A percentile compares a stretch with the other conserved stretches of the same genome.
Evolutionary conservation across 306 rosid genomes (phyloP).

Genomic region (Fragaria vesca): DNA sequence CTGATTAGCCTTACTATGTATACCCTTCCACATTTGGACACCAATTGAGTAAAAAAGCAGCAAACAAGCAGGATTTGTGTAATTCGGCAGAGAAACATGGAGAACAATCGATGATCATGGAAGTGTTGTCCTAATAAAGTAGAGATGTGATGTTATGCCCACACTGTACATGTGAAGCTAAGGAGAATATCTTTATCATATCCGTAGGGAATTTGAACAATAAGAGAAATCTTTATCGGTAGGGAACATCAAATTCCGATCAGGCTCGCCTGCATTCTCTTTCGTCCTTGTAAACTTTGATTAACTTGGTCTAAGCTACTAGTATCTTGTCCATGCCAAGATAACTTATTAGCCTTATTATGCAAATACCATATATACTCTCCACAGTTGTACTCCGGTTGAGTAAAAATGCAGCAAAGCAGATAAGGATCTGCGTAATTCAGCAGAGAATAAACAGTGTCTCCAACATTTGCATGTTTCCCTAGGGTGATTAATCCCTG

Average conservation of each 20-base stretch:
- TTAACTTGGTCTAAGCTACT: too few relatives aligned
- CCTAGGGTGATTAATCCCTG: neutral
- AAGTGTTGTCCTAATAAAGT: neutral
- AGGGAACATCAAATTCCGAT: too few relatives aligned
- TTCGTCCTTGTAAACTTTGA: too few relatives aligned
- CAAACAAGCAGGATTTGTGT: neutral
- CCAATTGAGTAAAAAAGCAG: neutral
- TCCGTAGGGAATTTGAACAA: neutral
- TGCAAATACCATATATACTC: too few relatives aligned
- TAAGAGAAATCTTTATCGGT: neutral
- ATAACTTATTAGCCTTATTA: too few relatives aligned
- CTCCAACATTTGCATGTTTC: neutral
- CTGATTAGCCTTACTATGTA: conserved; percentile 9
- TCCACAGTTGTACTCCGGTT: too few relatives aligned
- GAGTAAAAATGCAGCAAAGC: too few relatives aligned
- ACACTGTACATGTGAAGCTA: neutral
- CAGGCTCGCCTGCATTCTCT: too few relatives aligned
- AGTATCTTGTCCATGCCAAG: too few relatives aligned
- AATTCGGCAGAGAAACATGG: neutral
- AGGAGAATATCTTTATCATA: neutral
- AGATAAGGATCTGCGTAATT: too few relatives aligned
- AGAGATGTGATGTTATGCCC: neutral
- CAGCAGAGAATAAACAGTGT: too few relatives aligned
- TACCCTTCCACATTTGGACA: conserved; percentile 17
- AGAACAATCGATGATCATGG: neutral